Percentiles rank a stretch among this genome's conserved stretches.
phyloP scores from a whole-genome alignment of 805 yeast species.

The Nakazawaea laoshanensis region DNA sequence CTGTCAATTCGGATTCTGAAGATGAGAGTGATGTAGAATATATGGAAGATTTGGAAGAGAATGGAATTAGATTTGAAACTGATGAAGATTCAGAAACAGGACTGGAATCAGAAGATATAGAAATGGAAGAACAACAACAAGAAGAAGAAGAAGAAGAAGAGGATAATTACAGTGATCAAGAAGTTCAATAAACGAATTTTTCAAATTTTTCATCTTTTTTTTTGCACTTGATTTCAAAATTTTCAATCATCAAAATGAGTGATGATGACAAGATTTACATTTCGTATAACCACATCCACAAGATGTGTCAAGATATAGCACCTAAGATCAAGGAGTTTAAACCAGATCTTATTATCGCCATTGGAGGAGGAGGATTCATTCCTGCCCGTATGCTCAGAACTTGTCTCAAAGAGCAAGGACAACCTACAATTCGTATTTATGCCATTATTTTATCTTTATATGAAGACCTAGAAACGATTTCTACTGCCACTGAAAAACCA shows the following conservation, averaged over 20 bases:
- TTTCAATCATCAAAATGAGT: constrained; percentile 1
- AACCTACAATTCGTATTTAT: constrained; percentile 86
- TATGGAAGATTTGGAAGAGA: constrained; percentile 59
- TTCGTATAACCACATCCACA: constrained; percentile 75
- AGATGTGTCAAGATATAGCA: constrained; percentile 48
- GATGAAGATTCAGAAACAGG: constrained; percentile 17
- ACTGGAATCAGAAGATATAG: constrained; percentile 34
- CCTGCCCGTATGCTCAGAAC: constrained; percentile 96
- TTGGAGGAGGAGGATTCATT: constrained; percentile 90
- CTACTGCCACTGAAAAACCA: constrained; percentile 44
- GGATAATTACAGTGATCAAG: constrained; percentile 31
- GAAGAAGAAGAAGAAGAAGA: constrained; percentile 36
- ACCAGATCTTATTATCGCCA: constrained; percentile 89
- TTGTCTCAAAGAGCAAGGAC: constrained; percentile 79
- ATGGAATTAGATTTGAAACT: constrained; percentile 22
- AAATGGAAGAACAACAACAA: no score
- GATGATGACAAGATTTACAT: constrained; percentile 50
- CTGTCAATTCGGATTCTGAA: constrained; percentile 21
- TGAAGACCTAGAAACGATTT: constrained; percentile 66
- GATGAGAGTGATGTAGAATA: constrained; percentile 55
- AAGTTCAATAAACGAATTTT: no score
- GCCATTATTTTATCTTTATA: constrained; percentile 90
- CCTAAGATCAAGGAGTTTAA: constrained; percentile 59
- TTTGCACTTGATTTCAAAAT: background rate
- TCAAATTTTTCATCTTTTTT: background rate